These are phyloP conservation scores for Daldinia childiae DNA, from an alignment of 495 filamentous ascomycete species.

Conservation along the genomic window DNA sequence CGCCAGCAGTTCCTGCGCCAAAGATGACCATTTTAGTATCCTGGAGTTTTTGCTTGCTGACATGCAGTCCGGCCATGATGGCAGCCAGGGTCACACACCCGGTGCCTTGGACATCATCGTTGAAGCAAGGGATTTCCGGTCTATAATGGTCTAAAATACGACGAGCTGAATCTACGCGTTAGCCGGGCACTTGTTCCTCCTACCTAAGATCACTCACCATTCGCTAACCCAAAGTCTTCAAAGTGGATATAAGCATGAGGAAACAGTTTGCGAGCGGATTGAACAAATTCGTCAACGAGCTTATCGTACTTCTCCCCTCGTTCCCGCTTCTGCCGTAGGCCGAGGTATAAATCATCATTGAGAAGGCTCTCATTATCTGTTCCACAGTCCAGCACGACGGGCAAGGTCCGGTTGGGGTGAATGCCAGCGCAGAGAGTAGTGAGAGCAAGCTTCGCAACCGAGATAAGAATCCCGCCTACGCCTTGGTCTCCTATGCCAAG, in stretches of 20 bases:
- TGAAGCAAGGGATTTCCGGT: conserved; percentile 81
- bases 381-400: conserved; percentile 88
- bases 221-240: conserved; percentile 67
- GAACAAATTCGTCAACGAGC: conserved; percentile 79
- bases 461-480: conserved; percentile 87
- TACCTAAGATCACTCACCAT: conserved; percentile 50
- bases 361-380: conserved; percentile 83
- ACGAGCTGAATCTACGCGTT: conserved; percentile 48
- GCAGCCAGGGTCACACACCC: conserved; percentile 87
- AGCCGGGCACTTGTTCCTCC: not conserved
- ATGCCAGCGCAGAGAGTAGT: conserved; percentile 88
- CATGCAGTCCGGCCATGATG: conserved; percentile 75
- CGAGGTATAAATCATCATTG: conserved; percentile 84
- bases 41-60: conserved; percentile 70
- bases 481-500: conserved; percentile 92
- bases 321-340: conserved; percentile 70
- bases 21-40: conserved; percentile 79
- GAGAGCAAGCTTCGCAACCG: conserved; percentile 81
- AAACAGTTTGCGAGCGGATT: conserved; percentile 70
- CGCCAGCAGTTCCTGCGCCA: conserved; percentile 86
- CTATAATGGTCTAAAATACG: conserved; percentile 80
- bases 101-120: conserved; percentile 92
- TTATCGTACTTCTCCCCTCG: conserved; percentile 80
- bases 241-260: conserved; percentile 89
- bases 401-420: conserved; percentile 79